Conservation (phyloP, 2,329 filamentous ascomycete species). For the Fusarium devonianum region DNA sequence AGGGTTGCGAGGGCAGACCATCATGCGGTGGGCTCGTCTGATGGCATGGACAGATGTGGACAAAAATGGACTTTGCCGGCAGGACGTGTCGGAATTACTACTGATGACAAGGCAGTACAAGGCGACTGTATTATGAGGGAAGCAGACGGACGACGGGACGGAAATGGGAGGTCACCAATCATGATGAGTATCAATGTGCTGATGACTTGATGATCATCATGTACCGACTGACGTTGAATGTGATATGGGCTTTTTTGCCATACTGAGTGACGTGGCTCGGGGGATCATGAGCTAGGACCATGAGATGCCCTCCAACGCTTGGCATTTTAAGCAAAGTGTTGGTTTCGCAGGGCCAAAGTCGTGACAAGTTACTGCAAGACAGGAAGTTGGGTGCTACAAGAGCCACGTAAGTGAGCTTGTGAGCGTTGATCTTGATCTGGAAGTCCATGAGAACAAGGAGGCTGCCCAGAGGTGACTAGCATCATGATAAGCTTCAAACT, state of each 20-base stretch:
- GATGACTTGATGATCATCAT: constrained; percentile 15
- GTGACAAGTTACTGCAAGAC: background rate
- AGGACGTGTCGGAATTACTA: constrained; percentile 26
- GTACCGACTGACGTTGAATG: constrained; percentile 2
- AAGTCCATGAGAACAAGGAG: background rate
- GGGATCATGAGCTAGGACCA: constrained; percentile 2
- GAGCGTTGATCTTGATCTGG: too few relatives aligned
- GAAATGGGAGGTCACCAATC: constrained; percentile 3
- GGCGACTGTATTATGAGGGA: background rate
- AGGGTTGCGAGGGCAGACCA: constrained; percentile 28
- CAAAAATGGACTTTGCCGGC: too few relatives aligned
- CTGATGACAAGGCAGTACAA: background rate
- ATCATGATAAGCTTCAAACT: background rate
- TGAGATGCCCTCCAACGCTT: constrained; percentile 3
- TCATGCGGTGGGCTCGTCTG: constrained; percentile 26
- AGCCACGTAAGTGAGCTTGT: background rate
- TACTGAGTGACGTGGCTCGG: background rate
- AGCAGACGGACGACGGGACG: background rate
- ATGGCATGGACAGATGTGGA: constrained; percentile 22
- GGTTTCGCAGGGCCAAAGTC: background rate
- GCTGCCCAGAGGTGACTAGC: background rate
- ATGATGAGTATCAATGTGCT: constrained; percentile 1
- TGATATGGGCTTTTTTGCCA: background rate
- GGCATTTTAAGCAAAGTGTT: constrained; percentile 1
- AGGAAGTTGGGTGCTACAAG: constrained; percentile 4